Base-by-base conservation (phyloP, 768 basidiomycete genomes). In the Pleurotus djamor region DNA sequence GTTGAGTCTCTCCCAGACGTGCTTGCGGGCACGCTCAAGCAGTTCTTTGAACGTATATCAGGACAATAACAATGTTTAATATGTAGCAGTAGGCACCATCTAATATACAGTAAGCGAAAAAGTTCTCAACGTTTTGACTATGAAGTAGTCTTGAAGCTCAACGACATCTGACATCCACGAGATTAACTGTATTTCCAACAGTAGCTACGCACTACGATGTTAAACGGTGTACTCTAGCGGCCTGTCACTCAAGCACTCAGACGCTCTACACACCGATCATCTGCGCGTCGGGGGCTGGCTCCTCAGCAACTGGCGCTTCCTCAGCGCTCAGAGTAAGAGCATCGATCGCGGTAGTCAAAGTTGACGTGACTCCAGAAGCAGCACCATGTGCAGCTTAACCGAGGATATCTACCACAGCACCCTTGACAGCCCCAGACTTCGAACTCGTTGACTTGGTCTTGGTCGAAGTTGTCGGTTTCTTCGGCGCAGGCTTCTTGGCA, bases 1-100 rank as follows among this genome's bases (percentile, higher is more conserved):
- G 93, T 96, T 47, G 94, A 96, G 72, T 88, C 93, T 14, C 74
- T 99, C 38, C 96, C 97, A 3, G 91, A 95, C 58, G 92, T 97
- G 10, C 75, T 99, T 64, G 82, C 91, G 17, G 86, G 87, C 49
- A 97, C 94, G 1, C 74, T 99, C 60, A 89, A 91, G 67, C 95
- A 98, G 71, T 99, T 94, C 70, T 94, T 94, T 64, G 91, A 94
- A 70, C 81, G 88, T 58, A 82, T 92, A 57, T 88, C 89, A 7
- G 92, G 91, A 64, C 83, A 87, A 65, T 87, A 80, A 70, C 68
- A 61, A 16, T 38, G 9, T 49, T 2, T 37, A 38, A 38, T 44
- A 47, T 12, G 9, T 17, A 9, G 10, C 10, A n/a, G 10, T 41
- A 10, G 38, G 45, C 9, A 12, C 45, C 17, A 47, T 9, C 41